A percentile compares a stretch with the other conserved stretches of the same genome.
These are phyloP conservation scores for Omphalea diandra DNA, from an alignment of 441 rosid genomes.

Conservation along the genomic window DNA sequence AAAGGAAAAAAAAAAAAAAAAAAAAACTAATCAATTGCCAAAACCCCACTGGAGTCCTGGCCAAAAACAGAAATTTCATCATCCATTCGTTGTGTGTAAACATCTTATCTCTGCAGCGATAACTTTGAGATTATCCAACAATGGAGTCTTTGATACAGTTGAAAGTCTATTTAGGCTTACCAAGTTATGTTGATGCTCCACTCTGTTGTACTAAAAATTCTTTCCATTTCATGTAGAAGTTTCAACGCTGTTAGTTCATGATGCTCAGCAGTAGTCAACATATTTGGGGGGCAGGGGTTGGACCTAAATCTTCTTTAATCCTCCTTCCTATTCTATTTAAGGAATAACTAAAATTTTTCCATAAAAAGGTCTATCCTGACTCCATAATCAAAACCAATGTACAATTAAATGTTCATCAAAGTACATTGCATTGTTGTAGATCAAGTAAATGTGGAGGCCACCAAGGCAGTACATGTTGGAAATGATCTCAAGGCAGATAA, in stretches of 20 bases:
- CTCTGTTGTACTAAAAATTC: background rate
- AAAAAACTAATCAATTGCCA: background rate
- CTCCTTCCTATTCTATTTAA: too few relatives aligned
- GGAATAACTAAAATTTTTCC: too few relatives aligned
- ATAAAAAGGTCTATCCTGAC: too few relatives aligned
- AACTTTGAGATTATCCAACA: background rate
- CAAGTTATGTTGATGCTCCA: background rate
- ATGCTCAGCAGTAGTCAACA: background rate
- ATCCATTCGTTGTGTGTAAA: background rate
- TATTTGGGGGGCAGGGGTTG: background rate
- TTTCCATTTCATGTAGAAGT: background rate
- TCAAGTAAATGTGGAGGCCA: slow-evolving; percentile 47
- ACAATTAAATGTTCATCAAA: background rate
- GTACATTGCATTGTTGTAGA: too few relatives aligned
- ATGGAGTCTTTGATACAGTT: background rate
- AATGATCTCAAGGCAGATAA: slow-evolving; percentile 75
- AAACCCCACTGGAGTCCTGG: background rate
- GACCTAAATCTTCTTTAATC: too few relatives aligned
- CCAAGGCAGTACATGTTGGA: slow-evolving; percentile 68
- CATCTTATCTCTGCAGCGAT: background rate
- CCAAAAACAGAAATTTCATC: background rate
- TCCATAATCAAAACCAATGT: background rate
- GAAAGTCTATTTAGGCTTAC: background rate
- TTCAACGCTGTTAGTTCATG: background rate
- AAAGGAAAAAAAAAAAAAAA: too few relatives aligned